A percentile compares a stretch with the other conserved stretches of the same genome.
Conservation (phyloP, 495 filamentous ascomycete species). For the Podospora fimiseda region DNA sequence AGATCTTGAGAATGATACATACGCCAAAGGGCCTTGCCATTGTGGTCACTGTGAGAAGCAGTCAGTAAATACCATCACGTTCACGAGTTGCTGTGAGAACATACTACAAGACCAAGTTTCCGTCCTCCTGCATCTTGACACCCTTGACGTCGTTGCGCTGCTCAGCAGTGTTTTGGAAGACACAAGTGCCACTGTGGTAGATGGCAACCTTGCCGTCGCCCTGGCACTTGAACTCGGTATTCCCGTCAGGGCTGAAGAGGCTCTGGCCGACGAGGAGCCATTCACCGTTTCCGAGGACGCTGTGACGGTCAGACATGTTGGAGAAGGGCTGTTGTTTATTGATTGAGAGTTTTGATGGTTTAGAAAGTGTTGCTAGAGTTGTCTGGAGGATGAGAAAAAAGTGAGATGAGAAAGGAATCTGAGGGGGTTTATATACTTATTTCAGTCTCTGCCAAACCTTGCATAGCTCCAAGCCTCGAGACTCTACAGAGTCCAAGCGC, state of each 20-base stretch:
- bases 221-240: slow-evolving; percentile 23
- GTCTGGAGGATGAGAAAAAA: too few relatives aligned
- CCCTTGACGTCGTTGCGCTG: slow-evolving; percentile 20
- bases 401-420: too few relatives aligned
- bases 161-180: slow-evolving; percentile 22
- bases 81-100: too few relatives aligned
- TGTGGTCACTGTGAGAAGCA: slow-evolving; percentile 11
- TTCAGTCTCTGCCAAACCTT: too few relatives aligned
- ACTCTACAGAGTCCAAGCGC: too few relatives aligned
- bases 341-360: not conserved
- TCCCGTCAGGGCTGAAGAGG: slow-evolving; percentile 21
- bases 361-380: not conserved
- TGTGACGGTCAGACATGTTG: slow-evolving; percentile 3
- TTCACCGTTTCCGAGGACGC: slow-evolving; percentile 27
- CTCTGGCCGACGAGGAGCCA: slow-evolving; percentile 20
- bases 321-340: too few relatives aligned
- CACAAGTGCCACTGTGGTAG: slow-evolving; percentile 18
- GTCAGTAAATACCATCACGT: too few relatives aligned
- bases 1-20: too few relatives aligned
- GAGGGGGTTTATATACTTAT: too few relatives aligned
- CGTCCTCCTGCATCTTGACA: slow-evolving; percentile 21
- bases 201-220: slow-evolving; percentile 24
- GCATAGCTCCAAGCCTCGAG: too few relatives aligned
- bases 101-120: slow-evolving; percentile 27
- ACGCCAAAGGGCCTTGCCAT: slow-evolving; percentile 15